Conservation (phyloP, 768 basidiomycete species). For the Neoboletus brunneissimus region DNA sequence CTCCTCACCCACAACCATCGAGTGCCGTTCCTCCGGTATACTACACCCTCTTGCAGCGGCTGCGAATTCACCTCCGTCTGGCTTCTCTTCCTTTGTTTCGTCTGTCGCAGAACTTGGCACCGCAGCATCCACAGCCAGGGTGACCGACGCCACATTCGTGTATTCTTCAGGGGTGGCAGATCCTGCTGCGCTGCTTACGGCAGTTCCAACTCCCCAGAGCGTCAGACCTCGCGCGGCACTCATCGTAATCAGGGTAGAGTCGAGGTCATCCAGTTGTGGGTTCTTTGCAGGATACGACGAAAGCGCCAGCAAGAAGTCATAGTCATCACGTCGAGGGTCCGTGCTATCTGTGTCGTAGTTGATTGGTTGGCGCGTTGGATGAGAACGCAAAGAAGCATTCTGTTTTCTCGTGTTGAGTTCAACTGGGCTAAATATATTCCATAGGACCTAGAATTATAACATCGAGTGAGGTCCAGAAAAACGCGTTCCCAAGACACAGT, state of each 20-base stretch:
- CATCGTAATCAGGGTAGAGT: constrained; percentile 46
- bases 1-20: constrained; percentile 16
- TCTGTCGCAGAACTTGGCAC: background rate
- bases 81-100: background rate
- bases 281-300: constrained; percentile 42
- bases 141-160: background rate
- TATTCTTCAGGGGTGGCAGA: constrained; percentile 1
- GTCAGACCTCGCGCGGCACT: constrained; percentile 48
- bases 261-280: constrained; percentile 43
- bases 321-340: constrained; percentile 40
- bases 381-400: constrained; percentile 41
- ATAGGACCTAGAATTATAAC: constrained; percentile 39
- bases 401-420: constrained; percentile 39
- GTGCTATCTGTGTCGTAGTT: constrained; percentile 9
- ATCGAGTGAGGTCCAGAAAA: constrained; percentile 1
- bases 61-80: background rate
- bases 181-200: background rate
- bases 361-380: constrained; percentile 17
- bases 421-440: constrained; percentile 40
- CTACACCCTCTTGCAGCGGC: background rate
- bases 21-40: background rate
- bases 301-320: constrained; percentile 48
- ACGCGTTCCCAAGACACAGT: background rate
- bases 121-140: background rate
- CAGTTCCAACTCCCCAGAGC: constrained; percentile 39